Evolutionary conservation across 2,329 filamentous ascomycete genomes (phyloP), one percentile per base, ranked within the genome.

Genomic region (Aspergillus hortae): DNA sequence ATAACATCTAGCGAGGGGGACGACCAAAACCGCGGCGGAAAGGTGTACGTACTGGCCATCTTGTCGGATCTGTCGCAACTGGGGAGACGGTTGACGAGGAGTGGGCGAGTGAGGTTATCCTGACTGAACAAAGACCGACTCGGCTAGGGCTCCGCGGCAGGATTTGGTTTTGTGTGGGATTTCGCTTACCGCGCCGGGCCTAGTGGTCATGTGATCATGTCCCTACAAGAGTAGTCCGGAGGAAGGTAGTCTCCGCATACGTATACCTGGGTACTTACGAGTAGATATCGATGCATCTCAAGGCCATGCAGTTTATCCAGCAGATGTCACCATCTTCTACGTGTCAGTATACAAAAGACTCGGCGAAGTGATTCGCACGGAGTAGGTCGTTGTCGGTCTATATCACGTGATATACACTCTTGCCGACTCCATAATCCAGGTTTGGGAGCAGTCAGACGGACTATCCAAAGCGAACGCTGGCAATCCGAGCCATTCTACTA

Each of bases 41-140:
- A 46, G 52, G 47, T 48, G 49, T 52, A 74, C 72, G 56, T 73
- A 74, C 72, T 74, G 69, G 72, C 72, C 72, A 74, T 74, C 71
- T 74, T 74, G 71, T 69, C 69, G 71, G 67, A 58, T 65, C 68
- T 67, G 66, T 74, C 70, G 67, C 66, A 62, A 67, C 66, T 59
- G 54, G 40, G 63, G 58, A 59, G 59, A 60, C 62, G 65, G 65
- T 68, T 72, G 69, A 67, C 64, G 65, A 60, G 62, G 60, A 64
- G 61, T 62, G 65, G 57, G 62, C 67, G 62, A 63, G 64, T 66
- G 69, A 64, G 61, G 66, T 66, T 67, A 68, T 48, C 64, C 60
- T 67, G 58, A 61, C 60, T 59, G 56, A 63, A 61, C 59, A 56
- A 55, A 52, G 48, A 45, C 46, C 56, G 57, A 57, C 50, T 64